Percentiles rank a stretch among this genome's conserved stretches.
These are phyloP conservation scores for Cercophora newfieldiana DNA, from an alignment of 495 filamentous ascomycete genomes.

Conservation along the genomic window DNA sequence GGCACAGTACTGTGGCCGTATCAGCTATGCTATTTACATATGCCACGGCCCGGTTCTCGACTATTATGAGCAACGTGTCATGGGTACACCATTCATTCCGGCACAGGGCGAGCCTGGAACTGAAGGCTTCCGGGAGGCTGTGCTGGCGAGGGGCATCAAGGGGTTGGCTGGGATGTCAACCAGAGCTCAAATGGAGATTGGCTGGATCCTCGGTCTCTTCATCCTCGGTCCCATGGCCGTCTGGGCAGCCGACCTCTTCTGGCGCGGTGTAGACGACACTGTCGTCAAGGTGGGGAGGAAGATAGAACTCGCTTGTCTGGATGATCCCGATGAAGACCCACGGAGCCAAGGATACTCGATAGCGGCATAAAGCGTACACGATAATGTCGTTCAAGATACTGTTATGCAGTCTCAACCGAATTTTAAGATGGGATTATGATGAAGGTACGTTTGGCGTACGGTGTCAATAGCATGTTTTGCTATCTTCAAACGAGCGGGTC, in stretches of 20 bases:
- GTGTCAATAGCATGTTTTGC: background rate
- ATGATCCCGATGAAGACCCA: constrained; percentile 28
- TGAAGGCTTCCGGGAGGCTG: constrained; percentile 28
- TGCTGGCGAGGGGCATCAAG: constrained; percentile 47
- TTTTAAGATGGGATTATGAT: background rate
- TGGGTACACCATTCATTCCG: constrained; percentile 31
- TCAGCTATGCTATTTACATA: constrained; percentile 63
- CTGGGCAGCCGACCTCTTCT: constrained; percentile 61
- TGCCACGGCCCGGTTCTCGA: constrained; percentile 59
- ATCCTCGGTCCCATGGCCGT: constrained; percentile 54
- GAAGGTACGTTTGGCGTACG: background rate
- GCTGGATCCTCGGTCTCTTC: constrained; percentile 51
- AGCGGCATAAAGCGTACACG: constrained; percentile 17
- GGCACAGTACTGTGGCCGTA: constrained; percentile 63
- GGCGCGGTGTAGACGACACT: constrained; percentile 58
- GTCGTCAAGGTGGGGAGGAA: constrained; percentile 57
- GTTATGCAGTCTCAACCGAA: background rate
- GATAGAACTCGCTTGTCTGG: constrained; percentile 46
- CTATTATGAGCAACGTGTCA: constrained; percentile 48
- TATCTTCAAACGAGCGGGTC: background rate
- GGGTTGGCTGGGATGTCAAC: constrained; percentile 53
- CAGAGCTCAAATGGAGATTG: constrained; percentile 49
- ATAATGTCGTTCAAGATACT: background rate
- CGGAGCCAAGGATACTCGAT: constrained; percentile 28
- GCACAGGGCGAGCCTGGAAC: constrained; percentile 23